Conservation (phyloP, 805 yeast genomes). For the Lipomyces mesembrius region DNA sequence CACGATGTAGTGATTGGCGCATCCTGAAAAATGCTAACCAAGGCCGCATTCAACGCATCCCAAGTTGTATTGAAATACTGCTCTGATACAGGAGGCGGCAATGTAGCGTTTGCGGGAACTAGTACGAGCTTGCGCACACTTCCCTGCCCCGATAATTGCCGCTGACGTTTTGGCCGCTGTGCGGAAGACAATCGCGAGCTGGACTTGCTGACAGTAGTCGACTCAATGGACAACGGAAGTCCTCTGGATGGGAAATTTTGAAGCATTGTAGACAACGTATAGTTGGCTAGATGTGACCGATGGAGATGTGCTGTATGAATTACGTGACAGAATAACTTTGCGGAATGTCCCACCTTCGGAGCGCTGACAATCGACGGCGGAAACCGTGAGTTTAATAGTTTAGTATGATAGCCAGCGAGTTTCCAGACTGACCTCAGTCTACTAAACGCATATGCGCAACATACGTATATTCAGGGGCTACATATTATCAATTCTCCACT, state of each 20-base stretch:
- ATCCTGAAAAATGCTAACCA: conserved; percentile 24
- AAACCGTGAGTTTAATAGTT: no score
- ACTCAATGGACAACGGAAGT: conserved; percentile 16
- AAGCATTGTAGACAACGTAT: conserved; percentile 21
- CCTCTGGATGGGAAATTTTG: conserved; percentile 36
- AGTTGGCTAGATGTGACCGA: not conserved
- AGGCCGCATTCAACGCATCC: conserved; percentile 21
- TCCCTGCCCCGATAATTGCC: conserved; percentile 23
- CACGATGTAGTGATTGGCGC: conserved; percentile 31
- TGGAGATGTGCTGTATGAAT: not conserved
- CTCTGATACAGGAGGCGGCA: conserved; percentile 18
- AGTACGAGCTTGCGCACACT: conserved; percentile 30
- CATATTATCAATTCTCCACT: no score
- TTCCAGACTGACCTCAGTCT: not conserved
- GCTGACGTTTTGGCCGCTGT: conserved; percentile 33
- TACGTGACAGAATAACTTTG: no score
- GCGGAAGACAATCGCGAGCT: conserved; percentile 15
- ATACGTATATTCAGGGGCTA: not conserved
- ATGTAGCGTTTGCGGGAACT: conserved; percentile 3
- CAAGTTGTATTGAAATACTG: conserved; percentile 27
- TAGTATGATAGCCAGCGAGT: no score
- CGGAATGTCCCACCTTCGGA: no score
- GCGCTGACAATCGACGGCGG: no score
- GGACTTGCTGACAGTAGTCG: conserved; percentile 8
- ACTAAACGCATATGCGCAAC: not conserved